A percentile compares a stretch with the other conserved stretches of the same genome.
Conservation (phyloP, 768 basidiomycete species). For the Naganishia friedmannii region DNA sequence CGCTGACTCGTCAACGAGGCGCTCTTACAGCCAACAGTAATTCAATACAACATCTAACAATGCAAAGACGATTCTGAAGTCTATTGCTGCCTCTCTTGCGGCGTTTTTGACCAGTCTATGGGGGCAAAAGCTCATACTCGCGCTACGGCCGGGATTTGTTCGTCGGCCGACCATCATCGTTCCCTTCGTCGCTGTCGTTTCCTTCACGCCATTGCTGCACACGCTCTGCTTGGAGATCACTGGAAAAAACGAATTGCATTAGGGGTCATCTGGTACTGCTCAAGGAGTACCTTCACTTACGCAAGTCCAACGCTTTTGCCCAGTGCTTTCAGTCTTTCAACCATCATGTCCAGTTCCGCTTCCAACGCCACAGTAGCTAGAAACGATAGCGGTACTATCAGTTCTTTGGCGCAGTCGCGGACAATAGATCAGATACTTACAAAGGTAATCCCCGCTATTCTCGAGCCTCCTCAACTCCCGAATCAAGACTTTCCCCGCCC, state of each 20-base stretch:
- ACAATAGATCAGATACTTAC: not conserved
- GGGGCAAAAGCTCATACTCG: no score
- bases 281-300: conserved; percentile 6
- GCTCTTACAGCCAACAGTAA: no score
- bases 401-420: not conserved
- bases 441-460: conserved; percentile 10
- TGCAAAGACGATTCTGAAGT: no score
- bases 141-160: conserved; percentile 3
- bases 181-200: not conserved
- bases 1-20: no score
- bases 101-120: no score
- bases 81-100: no score
- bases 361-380: conserved; percentile 15
- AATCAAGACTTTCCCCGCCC: conserved; percentile 27
- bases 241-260: not conserved
- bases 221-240: conserved; percentile 23
- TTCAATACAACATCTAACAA: no score
- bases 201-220: conserved; percentile 15
- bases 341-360: conserved; percentile 23
- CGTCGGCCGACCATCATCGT: not conserved
- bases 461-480: conserved; percentile 24
- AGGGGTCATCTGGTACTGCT: no score
- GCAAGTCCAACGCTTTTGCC: conserved; percentile 25
- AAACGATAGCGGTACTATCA: not conserved
- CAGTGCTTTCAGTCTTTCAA: conserved; percentile 4